Evolutionary conservation across 2,329 filamentous ascomycete species (phyloP), one percentile per base, ranked within the genome.

Genomic region (Daldinia eschscholtzii): DNA sequence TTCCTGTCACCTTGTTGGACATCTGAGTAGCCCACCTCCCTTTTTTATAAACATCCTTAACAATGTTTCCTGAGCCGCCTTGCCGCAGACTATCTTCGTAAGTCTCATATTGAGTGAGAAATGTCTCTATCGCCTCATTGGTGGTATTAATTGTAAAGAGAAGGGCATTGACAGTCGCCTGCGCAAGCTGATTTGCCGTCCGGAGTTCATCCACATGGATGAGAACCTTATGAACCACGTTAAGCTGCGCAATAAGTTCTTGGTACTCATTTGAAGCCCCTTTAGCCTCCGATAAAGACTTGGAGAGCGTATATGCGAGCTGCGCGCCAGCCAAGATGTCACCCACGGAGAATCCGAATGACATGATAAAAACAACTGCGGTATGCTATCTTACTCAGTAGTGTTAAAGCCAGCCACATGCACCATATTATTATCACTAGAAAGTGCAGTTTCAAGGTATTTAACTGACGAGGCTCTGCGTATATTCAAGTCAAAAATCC

Each of bases 21-120:
- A 48, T 48, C 20, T 48, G 44, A 48, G 44, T 48, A 48, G 44
- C 44, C 44, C 44, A 48, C 20, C 26, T 48, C 20, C 44, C 20
- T 13, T 48, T 48, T 10, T 48, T 48, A 9, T 48, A 48, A 10
- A 26, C 44, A 48, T 48, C 20, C 15, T 15, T 48, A 48, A 48
- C 5, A 26, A 48, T 48, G 12, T 48, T 48, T 2, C 20, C 20
- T 20, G 44, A 26, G 7, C 44, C 44, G 4, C 44, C 20, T 5
- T 13, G 20, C 6, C 44, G 20, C 26, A 48, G 20, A 26, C 44
- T 48, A 3, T 48, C 20, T 26, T 48, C 20, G 13, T 48, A 48
- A 48, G 20, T 48, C 5, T 48, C 44, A 10, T 48, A 26, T 15
- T 15, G 44, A 26, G 20, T 48, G 12, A 48, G 20, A 15, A 48